Evolutionary conservation across 2,329 filamentous ascomycete species (phyloP).

Genomic region (Oidium heveae): DNA sequence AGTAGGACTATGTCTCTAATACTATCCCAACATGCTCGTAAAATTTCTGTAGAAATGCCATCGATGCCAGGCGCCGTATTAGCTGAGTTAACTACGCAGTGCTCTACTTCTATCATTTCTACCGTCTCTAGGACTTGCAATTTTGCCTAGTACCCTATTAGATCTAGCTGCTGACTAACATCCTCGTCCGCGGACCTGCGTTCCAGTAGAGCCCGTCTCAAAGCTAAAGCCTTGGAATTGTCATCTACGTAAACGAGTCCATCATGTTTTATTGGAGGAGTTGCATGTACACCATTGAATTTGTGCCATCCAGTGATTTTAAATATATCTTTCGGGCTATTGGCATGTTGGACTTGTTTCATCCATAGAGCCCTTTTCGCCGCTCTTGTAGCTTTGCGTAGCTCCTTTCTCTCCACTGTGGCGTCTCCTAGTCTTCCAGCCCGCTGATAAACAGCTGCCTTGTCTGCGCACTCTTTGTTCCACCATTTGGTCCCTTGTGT

Average conservation of each 20-base stretch:
- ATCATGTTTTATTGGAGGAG: neutral
- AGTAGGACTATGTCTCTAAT: neutral
- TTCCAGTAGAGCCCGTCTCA: neutral
- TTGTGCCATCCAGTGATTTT: neutral
- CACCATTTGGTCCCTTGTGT: neutral
- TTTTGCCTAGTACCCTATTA: neutral
- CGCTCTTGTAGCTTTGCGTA: neutral
- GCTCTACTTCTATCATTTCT: neutral
- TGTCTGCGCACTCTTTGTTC: neutral
- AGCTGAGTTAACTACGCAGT: neutral
- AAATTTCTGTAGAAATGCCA: neutral
- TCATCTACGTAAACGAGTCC: neutral
- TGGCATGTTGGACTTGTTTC: neutral
- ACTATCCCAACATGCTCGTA: neutral
- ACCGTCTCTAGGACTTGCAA: neutral
- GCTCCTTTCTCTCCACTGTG: neutral
- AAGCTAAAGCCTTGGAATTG: neutral
- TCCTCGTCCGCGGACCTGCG: neutral
- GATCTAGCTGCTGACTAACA: neutral
- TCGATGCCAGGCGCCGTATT: neutral
- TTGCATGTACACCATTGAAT: neutral
- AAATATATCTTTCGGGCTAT: neutral
- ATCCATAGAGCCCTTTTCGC: neutral
- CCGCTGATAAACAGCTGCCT: neutral
- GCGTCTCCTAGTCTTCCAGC: neutral